These are phyloP conservation scores for Fusarium concolor DNA, from an alignment of 2,329 filamentous ascomycete species.

Conservation along the genomic window DNA sequence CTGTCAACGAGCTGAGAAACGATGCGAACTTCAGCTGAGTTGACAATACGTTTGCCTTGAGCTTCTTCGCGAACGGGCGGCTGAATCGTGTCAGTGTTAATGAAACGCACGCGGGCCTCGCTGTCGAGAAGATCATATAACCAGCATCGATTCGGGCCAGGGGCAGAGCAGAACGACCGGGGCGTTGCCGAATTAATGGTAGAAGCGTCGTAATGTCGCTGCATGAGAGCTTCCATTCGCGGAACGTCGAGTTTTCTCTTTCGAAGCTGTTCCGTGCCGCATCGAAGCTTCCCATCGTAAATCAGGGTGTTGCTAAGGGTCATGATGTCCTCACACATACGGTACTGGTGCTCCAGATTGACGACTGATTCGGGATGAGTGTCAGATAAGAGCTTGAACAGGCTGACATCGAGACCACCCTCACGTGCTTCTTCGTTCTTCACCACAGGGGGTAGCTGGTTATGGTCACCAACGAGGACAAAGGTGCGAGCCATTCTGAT, in stretches of 20 bases:
- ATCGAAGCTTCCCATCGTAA: constrained; percentile 90
- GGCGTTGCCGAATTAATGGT: constrained; percentile 57
- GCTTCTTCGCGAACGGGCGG: constrained; percentile 75
- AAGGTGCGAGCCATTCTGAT: constrained; percentile 94
- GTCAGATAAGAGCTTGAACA: constrained; percentile 95
- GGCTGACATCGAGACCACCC: constrained; percentile 88
- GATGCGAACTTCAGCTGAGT: constrained; percentile 82
- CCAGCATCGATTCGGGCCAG: constrained; percentile 73
- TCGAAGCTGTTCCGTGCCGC: constrained; percentile 83
- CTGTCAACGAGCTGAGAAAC: constrained; percentile 83
- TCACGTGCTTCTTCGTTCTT: constrained; percentile 88
- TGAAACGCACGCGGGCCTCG: constrained; percentile 80
- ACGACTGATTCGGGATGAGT: constrained; percentile 88
- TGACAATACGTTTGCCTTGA: constrained; percentile 88
- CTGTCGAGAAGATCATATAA: constrained; percentile 77
- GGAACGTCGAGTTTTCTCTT: constrained; percentile 75
- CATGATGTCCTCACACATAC: constrained; percentile 99
- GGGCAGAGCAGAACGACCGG: constrained; percentile 67
- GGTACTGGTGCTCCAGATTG: constrained; percentile 94
- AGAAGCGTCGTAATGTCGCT: constrained; percentile 67
- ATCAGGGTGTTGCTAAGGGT: constrained; percentile 91
- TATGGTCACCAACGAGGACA: constrained; percentile 95
- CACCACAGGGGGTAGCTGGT: constrained; percentile 93
- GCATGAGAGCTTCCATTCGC: constrained; percentile 69
- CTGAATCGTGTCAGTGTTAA: constrained; percentile 85